Evolutionary conservation across 768 basidiomycete species (phyloP), one percentile per base, ranked within the genome.

Genomic region (Boletus rex-veris): DNA sequence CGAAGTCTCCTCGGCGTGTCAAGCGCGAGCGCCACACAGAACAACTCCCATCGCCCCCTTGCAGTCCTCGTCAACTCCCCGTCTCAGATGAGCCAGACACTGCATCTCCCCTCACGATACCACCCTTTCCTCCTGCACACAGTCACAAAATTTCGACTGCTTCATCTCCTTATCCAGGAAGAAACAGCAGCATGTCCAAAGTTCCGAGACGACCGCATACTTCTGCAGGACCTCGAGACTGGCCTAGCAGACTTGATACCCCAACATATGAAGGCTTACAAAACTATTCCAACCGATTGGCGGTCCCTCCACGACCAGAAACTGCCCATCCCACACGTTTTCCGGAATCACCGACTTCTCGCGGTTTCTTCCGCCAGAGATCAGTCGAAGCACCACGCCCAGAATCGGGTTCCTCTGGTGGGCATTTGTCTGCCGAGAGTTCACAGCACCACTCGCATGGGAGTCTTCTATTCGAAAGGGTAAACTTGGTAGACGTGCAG

Each of bases 141-240:
- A 41, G 30, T 30, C 55, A 69, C 49, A 69, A 67, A 14, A 46
- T 69, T 21, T 72, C 69, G 15, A 71, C 58, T 19, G 61, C 61
- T 40, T 69, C 71, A 11, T 64, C 65, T 16, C 69, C 73, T 50
- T 68, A 70, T 57, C 58, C 65, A 42, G 57, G 37, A 44, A 63
- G 58, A 60, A 63, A 55, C 58, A 58, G 60, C 18, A 66, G 51
- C 54, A 72, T 62, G 55, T 53, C 52, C 58, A 75, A 66, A 58
- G 52, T 67, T 41, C 66, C 72, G 37, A 76, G 83, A 53, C 72
- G 87, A 43, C 87, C 87, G 33, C 86, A 90, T 64, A 89, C 87
- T 21, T 85, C 84, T 54, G 85, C 85, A n/a, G 86, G 87, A 12
- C 83, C 82, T 26, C 74, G 84, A 54, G 86, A 88, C 63, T 77